These are phyloP conservation scores for Botryotinia convoluta DNA, from an alignment of 2,329 filamentous ascomycete genomes.

Conservation along the genomic window DNA sequence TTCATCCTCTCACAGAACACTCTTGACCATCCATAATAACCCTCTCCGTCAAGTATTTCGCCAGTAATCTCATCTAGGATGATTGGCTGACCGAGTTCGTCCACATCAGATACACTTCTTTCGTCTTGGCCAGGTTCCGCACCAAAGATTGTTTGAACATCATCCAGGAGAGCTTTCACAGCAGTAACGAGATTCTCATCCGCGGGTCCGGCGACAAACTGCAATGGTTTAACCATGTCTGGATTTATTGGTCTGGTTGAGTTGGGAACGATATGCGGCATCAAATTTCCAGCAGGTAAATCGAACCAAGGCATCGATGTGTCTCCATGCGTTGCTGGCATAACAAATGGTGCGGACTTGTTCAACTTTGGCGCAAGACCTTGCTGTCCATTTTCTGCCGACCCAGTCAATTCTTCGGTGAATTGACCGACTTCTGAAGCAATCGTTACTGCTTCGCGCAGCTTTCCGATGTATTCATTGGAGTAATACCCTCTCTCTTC, in stretches of 20 bases:
- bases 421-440: conserved; percentile 37
- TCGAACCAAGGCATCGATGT: conserved; percentile 73
- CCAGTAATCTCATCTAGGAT: conserved; percentile 64
- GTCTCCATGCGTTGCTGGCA: conserved; percentile 78
- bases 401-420: conserved; percentile 28
- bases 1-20: conserved; percentile 82
- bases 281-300: conserved; percentile 75
- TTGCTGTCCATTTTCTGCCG: conserved; percentile 22
- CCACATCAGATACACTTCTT: conserved; percentile 58
- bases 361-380: conserved; percentile 51
- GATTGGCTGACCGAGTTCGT: conserved; percentile 70
- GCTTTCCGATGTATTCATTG: conserved; percentile 50
- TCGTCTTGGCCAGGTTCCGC: conserved; percentile 50
- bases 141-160: conserved; percentile 67
- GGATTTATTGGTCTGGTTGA: conserved; percentile 72
- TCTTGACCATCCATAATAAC: conserved; percentile 86
- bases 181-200: conserved; percentile 63
- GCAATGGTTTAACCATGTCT: conserved; percentile 66
- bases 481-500: conserved; percentile 62
- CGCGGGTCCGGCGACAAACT: conserved; percentile 66
- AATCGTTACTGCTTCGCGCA: conserved; percentile 57
- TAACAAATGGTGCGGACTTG: conserved; percentile 61
- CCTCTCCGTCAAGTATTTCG: conserved; percentile 60
- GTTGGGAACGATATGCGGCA: conserved; percentile 75
- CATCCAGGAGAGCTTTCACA: conserved; percentile 67